Base-by-base conservation (phyloP, 768 basidiomycete genomes). In the Trametes maxima region DNA sequence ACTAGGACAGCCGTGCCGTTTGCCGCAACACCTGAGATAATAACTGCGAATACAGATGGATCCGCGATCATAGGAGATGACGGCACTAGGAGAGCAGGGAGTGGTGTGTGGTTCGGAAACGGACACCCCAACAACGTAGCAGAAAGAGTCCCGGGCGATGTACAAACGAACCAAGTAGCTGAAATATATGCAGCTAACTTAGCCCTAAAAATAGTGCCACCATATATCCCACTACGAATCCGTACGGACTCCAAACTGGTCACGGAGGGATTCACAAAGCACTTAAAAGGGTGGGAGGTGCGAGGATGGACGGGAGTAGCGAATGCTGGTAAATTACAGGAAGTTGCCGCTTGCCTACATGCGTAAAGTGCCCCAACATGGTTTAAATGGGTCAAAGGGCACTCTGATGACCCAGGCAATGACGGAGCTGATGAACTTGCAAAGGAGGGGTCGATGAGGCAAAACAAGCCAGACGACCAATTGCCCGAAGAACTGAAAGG, bases 271-370 rank as follows among this genome's bases (percentile, higher is more conserved):
- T n/a, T 43, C 8, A 43, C 42, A 43, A n/a, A 17, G 42, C 7
- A 43, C 42, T n/a, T 43, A n/a, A 5, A 6, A 43, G 16, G 5
- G 25, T 49, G 24, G 47, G 47, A 33, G 35, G 14, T 11, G 14
- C 28, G 28, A 33, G 25, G 75, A 0, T 77, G 66, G 68, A 67
- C 68, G 0, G 57, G 50, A 0, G 54, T 66, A 0, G 14, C 17
- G 5, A 74, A 76, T 39, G 46, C 10, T n/a, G n/a, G n/a, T n/a
- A n/a, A n/a, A n/a, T n/a, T n/a, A n/a, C n/a, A n/a, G n/a, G n/a
- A n/a, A n/a, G n/a, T n/a, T n/a, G n/a, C n/a, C n/a, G n/a, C n/a
- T n/a, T n/a, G n/a, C n/a, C n/a, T n/a, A n/a, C n/a, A n/a, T n/a
- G n/a, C n/a, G n/a, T n/a, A n/a, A n/a, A n/a, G n/a, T n/a, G n/a